phyloP scores from a whole-genome alignment of 345 rosid genomes.

The Citrus medica region DNA sequence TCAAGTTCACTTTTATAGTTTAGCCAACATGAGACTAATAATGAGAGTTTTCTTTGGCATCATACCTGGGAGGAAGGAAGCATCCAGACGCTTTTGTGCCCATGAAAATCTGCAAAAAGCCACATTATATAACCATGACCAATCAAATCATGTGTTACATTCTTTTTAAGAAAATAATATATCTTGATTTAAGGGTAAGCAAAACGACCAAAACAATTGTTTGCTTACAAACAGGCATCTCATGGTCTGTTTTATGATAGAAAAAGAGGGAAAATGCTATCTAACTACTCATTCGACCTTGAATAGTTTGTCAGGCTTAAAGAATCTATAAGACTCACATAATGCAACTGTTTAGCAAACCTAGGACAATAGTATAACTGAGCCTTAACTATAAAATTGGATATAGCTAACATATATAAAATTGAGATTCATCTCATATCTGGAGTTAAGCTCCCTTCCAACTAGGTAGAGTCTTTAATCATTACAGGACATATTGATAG shows the following conservation, averaged over 20 bases:
- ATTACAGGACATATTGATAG: neutral
- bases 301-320: neutral
- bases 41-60: no score
- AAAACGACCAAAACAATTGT: no score
- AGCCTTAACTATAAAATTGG: neutral
- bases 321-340: neutral
- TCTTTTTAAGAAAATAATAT: no score
- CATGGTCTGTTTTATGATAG: neutral
- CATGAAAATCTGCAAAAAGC: conserved; percentile 46
- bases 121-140: neutral
- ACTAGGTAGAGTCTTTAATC: neutral
- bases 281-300: neutral
- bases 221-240: no score
- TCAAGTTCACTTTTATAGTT: no score
- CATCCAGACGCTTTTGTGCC: conserved; percentile 47
- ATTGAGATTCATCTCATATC: neutral
- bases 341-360: neutral
- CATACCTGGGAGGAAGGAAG: conserved; percentile 46
- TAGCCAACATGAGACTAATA: no score
- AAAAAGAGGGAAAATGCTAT: no score
- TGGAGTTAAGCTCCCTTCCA: neutral
- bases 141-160: neutral
- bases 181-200: neutral
- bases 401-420: no score
- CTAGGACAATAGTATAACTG: neutral